Base-by-base conservation (phyloP, 2,329 filamentous ascomycete species). In the Nigrospora oryzae region DNA sequence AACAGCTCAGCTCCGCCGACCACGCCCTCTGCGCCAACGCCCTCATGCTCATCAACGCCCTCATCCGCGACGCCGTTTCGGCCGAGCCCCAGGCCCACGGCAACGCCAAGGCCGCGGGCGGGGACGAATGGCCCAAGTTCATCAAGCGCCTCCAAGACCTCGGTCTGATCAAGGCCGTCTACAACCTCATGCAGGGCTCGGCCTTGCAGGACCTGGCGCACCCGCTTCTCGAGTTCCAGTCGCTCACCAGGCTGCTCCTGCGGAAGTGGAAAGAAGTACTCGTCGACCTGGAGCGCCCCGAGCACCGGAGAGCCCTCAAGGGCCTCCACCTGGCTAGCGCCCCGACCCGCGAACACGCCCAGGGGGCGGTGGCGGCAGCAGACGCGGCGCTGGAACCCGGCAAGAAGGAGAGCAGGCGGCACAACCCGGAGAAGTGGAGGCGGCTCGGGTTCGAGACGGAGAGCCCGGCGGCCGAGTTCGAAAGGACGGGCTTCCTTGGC, bases 21-120 rank as follows among this genome's bases (percentile, higher is more conserved):
- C 93, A 98, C 67, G 87, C 90, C 4, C 76, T 98, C 30, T 97
- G 93, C 67, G 91, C 89, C 51, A 97, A 96, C 67, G 88, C 93
- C 1, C 74, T 98, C 44, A 93, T 95, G 73, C 73, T 98, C 46
- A 88, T 98, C 64, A 98, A 98, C 62, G 89, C 91, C 1, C 73
- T 98, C 39, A 95, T 97, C 70, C 79, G 93, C 43, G 93, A 98
- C 63, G 86, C 89, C 5, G 82, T 97, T 42, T 85, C 86, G 28
- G 83, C 79, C 56, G 87, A 91, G 37, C 77, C 83, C 47, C 14
- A 0, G 16, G 60, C 58, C 5, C 60, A 61, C 48, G 57, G 58
- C 28, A 56, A 52, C 32, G 57, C 62, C 13, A 65, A 63, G 50
- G 56, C 57, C 11, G 53, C 51, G 39, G 63, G 65, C 1, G 67